Evolutionary conservation across 768 basidiomycete genomes (phyloP).

Genomic region (Boletus bicolor): DNA sequence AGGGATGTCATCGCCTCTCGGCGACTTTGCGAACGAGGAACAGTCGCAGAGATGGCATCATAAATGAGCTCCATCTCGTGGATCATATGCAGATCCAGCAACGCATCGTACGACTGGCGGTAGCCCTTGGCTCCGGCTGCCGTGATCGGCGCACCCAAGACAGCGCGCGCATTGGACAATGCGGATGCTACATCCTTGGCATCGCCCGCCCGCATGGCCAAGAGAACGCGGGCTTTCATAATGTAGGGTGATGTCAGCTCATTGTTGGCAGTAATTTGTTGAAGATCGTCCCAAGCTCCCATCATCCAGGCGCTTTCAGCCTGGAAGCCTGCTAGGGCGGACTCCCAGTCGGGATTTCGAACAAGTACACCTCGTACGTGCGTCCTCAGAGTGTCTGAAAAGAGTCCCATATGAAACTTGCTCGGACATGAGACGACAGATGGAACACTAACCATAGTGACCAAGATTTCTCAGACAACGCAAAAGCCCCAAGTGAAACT

Average conservation of each 20-base stretch:
- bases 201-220: slow-evolving; percentile 69
- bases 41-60: slow-evolving; percentile 38
- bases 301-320: slow-evolving; percentile 96
- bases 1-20: slow-evolving; percentile 41
- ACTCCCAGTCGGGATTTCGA: slow-evolving; percentile 81
- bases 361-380: slow-evolving; percentile 90
- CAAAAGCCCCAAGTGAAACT: slow-evolving; percentile 85
- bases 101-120: slow-evolving; percentile 81
- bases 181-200: slow-evolving; percentile 42
- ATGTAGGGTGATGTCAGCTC: slow-evolving; percentile 56
- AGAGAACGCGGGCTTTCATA: slow-evolving; percentile 73
- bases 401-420: neutral
- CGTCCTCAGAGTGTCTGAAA: slow-evolving; percentile 86
- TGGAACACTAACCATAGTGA: slow-evolving; percentile 78
- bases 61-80: slow-evolving; percentile 80
- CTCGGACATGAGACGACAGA: slow-evolving; percentile 1
- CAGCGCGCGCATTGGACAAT: slow-evolving; percentile 61
- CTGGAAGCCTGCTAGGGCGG: slow-evolving; percentile 74
- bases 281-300: slow-evolving; percentile 87
- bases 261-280: slow-evolving; percentile 50
- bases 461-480: slow-evolving; percentile 92
- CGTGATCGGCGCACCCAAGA: slow-evolving; percentile 76
- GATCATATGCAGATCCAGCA: slow-evolving; percentile 79
- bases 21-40: slow-evolving; percentile 37
- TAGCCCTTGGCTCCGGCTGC: slow-evolving; percentile 82